phyloP scores from a whole-genome alignment of 208 protist genomes.

The Acanthamoeba quina region DNA sequence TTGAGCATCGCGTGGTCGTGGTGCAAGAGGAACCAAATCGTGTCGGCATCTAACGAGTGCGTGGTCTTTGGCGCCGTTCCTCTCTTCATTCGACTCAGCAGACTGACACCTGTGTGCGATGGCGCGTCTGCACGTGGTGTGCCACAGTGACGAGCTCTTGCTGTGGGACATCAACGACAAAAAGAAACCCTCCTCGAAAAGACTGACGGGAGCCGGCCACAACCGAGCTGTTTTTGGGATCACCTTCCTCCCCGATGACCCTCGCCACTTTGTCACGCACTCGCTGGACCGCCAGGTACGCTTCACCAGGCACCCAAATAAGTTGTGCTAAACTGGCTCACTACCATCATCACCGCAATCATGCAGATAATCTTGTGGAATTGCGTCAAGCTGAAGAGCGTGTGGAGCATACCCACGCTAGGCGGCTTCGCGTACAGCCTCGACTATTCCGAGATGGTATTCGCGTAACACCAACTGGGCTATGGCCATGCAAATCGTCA shows the following conservation, averaged over 20 bases:
- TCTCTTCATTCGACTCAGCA: neutral
- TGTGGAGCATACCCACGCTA: conserved; percentile 49
- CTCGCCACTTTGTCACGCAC: conserved; percentile 42
- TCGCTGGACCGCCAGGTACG: conserved; percentile 67
- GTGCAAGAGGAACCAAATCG: conserved; percentile 32
- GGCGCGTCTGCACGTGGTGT: neutral
- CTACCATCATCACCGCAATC: no score
- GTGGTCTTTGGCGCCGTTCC: neutral
- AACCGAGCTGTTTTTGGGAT: conserved; percentile 56
- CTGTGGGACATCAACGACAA: conserved; percentile 58
- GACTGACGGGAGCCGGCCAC: conserved; percentile 28
- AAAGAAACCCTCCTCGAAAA: neutral
- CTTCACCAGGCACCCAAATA: neutral
- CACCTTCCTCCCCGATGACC: conserved; percentile 28
- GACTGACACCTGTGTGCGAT: neutral
- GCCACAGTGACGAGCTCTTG: conserved; percentile 41
- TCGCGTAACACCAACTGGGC: neutral
- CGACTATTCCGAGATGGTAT: conserved; percentile 51
- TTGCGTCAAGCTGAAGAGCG: conserved; percentile 59
- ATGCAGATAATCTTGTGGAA: conserved; percentile 67
- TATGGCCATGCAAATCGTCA: neutral
- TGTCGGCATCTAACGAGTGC: conserved; percentile 13
- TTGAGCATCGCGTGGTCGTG: conserved; percentile 23
- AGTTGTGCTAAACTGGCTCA: neutral
- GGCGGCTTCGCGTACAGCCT: conserved; percentile 67